A percentile compares a stretch with the other conserved stretches of the same genome.
Conservation (phyloP, 2,329 filamentous ascomycete genomes). For the Cladosporium phlei region DNA sequence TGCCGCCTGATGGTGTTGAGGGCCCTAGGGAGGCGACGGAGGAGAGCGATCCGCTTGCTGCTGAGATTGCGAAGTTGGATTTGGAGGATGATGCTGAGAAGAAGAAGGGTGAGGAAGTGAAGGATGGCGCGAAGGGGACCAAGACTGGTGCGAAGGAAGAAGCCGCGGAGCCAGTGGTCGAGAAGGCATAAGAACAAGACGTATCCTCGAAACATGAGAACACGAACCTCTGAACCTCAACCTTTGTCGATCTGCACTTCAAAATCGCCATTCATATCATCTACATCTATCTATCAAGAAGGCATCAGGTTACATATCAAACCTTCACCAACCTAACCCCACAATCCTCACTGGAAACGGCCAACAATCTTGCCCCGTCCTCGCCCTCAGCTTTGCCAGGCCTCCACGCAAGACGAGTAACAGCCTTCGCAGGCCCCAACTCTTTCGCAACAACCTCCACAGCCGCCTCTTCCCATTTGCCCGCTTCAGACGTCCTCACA, state of each 20-base stretch:
- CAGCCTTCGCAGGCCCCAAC: conserved; percentile 9
- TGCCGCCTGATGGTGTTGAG: conserved; percentile 67
- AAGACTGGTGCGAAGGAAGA: neutral
- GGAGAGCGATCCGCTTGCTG: conserved; percentile 44
- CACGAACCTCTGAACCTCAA: too few species aligned
- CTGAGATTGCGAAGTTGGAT: conserved; percentile 39
- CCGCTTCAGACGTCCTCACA: neutral
- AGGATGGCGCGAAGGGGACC: neutral
- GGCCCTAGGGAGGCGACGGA: conserved; percentile 64
- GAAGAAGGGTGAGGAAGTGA: neutral
- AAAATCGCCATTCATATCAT: neutral
- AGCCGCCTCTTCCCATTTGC: conserved; percentile 7
- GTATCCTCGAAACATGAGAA: neutral
- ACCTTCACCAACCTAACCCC: conserved; percentile 33
- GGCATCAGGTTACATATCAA: too few species aligned
- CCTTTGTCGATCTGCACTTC: too few species aligned
- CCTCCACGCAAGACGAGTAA: conserved; percentile 5
- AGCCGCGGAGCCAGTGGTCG: neutral
- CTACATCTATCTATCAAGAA: neutral
- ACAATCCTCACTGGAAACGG: conserved; percentile 39
- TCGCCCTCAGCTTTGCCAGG: neutral
- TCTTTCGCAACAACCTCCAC: conserved; percentile 5
- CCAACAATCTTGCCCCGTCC: conserved; percentile 27
- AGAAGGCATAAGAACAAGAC: neutral
- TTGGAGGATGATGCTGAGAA: conserved; percentile 13